These are phyloP conservation scores for Musa troglodytarum DNA, from an alignment of 176 grass and related monocot genomes.

Conservation along the genomic window DNA sequence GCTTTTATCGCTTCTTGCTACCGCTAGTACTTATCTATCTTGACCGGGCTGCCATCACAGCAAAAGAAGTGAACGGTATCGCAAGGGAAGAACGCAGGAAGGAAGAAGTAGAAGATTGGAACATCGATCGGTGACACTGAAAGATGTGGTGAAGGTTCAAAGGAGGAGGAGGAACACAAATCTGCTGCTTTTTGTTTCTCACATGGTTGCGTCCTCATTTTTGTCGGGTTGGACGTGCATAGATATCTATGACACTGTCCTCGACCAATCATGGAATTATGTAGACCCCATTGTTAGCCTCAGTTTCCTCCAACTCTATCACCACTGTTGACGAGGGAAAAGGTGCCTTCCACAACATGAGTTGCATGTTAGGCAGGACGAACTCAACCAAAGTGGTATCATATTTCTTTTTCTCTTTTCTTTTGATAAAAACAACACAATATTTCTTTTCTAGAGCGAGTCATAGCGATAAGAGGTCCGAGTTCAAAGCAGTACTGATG, in stretches of 20 bases:
- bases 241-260: too few relatives aligned
- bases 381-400: too few relatives aligned
- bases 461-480: too few relatives aligned
- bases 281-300: neutral
- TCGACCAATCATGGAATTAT: too few relatives aligned
- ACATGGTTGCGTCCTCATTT: neutral
- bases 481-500: too few relatives aligned
- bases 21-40: neutral
- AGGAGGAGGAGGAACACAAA: neutral
- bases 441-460: too few relatives aligned
- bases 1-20: neutral
- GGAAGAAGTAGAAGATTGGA: constrained; percentile 8
- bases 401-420: too few relatives aligned
- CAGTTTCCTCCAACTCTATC: too few relatives aligned
- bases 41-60: constrained; percentile 17
- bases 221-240: neutral
- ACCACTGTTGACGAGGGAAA: too few relatives aligned
- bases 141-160: constrained; percentile 40
- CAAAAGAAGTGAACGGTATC: constrained; percentile 18
- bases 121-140: constrained; percentile 17
- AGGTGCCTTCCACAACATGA: too few relatives aligned
- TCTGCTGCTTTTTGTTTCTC: neutral
- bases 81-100: neutral
- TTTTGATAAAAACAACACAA: too few relatives aligned
- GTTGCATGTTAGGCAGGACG: too few relatives aligned